Evolutionary conservation across 164 flowering plant species (phyloP).

Genomic region (Nymphaea colorata): DNA sequence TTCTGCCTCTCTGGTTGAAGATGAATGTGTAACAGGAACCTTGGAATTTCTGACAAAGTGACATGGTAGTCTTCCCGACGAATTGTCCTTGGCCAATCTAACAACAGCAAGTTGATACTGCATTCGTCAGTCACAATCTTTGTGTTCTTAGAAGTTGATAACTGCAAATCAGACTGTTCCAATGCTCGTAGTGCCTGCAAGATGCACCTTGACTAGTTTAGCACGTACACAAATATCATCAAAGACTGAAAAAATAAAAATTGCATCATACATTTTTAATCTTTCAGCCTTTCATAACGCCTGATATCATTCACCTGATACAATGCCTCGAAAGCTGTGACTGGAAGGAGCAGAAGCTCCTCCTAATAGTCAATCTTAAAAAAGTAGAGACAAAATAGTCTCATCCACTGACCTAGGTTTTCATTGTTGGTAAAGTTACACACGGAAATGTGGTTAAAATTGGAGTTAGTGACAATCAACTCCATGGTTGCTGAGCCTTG

Average conservation of each 20-base stretch:
- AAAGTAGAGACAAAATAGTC: too few relatives aligned
- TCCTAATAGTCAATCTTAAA: too few relatives aligned
- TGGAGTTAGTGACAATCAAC: too few relatives aligned
- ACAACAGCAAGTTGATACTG: slow-evolving; percentile 23
- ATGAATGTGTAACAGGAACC: slow-evolving; percentile 64
- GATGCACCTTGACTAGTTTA: background rate
- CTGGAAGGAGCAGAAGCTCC: too few relatives aligned
- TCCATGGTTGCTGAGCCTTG: too few relatives aligned
- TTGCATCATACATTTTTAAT: too few relatives aligned
- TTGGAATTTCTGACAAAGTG: slow-evolving; percentile 68
- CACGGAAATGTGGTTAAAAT: too few relatives aligned
- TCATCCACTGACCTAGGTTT: too few relatives aligned
- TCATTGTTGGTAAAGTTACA: too few relatives aligned
- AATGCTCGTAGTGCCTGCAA: slow-evolving; percentile 66
- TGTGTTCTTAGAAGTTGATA: slow-evolving; percentile 47
- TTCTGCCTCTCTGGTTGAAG: slow-evolving; percentile 52
- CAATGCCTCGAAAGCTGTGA: too few relatives aligned
- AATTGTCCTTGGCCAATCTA: slow-evolving; percentile 31
- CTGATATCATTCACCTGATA: too few relatives aligned
- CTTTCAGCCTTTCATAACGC: too few relatives aligned
- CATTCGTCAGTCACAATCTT: slow-evolving; percentile 61
- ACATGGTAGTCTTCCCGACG: slow-evolving; percentile 49
- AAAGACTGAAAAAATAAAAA: background rate
- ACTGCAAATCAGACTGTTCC: slow-evolving; percentile 62
- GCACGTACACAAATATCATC: background rate